phyloP scores from a whole-genome alignment of 148 eudicot species.

The Silene latifolia region DNA sequence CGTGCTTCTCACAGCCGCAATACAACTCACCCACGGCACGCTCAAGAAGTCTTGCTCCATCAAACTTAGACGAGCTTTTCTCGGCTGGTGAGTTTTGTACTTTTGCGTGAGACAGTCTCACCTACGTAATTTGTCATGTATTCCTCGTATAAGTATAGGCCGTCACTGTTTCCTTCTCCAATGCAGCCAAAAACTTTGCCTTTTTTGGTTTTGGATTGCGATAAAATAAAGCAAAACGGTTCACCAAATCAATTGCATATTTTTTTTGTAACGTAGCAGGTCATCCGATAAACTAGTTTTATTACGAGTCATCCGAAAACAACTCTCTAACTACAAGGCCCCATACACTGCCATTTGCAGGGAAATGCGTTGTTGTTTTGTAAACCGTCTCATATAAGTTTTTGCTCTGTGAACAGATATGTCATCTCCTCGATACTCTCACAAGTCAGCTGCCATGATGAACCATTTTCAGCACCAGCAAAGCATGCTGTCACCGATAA shows the following conservation, averaged over 20 bases:
- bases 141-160: no score
- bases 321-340: no score
- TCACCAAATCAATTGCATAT: no score
- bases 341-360: no score
- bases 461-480: slow-evolving; percentile 59
- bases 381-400: neutral
- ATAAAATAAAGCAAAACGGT: no score
- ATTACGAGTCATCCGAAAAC: no score
- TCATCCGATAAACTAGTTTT: no score
- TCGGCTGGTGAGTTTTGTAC: slow-evolving; percentile 19
- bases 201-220: neutral
- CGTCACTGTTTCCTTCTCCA: no score
- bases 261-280: no score
- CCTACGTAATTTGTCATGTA: no score
- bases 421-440: slow-evolving; percentile 46
- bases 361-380: neutral
- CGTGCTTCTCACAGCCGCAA: slow-evolving; percentile 34
- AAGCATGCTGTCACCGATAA: slow-evolving; percentile 44
- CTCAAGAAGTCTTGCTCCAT: slow-evolving; percentile 37
- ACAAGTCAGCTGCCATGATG: slow-evolving; percentile 36
- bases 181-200: no score
- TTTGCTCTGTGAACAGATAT: slow-evolving; percentile 5
- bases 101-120: no score
- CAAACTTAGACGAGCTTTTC: slow-evolving; percentile 51
- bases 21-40: slow-evolving; percentile 33